Conservation (phyloP, 148 eudicot genomes). For the Amaranthus cruentus region DNA sequence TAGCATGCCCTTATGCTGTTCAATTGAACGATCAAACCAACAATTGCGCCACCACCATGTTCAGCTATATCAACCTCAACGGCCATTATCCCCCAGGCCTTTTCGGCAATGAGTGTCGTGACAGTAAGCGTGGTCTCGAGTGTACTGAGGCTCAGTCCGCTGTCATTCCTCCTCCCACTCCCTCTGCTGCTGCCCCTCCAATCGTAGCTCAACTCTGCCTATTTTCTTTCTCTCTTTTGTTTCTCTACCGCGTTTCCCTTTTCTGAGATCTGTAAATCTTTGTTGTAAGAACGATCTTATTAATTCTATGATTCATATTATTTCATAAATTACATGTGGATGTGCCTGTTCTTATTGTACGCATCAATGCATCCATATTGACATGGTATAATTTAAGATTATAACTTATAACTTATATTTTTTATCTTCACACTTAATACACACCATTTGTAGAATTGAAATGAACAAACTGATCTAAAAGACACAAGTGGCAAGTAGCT, state of each 20-base stretch:
- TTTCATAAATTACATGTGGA: background rate
- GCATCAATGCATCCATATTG: background rate
- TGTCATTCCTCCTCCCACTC: background rate
- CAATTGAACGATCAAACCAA: slow-evolving; percentile 39
- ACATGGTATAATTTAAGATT: background rate
- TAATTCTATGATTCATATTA: background rate
- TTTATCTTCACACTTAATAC: background rate
- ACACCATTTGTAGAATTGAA: background rate
- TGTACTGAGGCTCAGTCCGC: slow-evolving; percentile 32
- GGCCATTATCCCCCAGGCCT: slow-evolving; percentile 68
- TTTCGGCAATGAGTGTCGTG: slow-evolving; percentile 50
- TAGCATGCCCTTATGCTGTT: slow-evolving; percentile 47
- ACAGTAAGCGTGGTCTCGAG: slow-evolving; percentile 40
- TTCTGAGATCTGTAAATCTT: background rate
- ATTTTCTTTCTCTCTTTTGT: background rate
- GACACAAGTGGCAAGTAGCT: background rate
- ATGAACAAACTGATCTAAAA: too few species aligned
- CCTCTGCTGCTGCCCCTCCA: slow-evolving; percentile 12
- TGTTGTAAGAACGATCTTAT: background rate
- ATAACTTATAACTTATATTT: too few species aligned
- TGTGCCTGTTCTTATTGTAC: background rate
- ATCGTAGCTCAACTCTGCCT: background rate
- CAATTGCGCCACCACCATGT: slow-evolving; percentile 52
- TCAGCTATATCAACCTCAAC: slow-evolving; percentile 55
- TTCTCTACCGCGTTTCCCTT: too few species aligned